Evolutionary conservation across 2,329 filamentous ascomycete genomes (phyloP), one percentile per base, ranked within the genome.

Genomic region (Berkeleyomyces basicola): DNA sequence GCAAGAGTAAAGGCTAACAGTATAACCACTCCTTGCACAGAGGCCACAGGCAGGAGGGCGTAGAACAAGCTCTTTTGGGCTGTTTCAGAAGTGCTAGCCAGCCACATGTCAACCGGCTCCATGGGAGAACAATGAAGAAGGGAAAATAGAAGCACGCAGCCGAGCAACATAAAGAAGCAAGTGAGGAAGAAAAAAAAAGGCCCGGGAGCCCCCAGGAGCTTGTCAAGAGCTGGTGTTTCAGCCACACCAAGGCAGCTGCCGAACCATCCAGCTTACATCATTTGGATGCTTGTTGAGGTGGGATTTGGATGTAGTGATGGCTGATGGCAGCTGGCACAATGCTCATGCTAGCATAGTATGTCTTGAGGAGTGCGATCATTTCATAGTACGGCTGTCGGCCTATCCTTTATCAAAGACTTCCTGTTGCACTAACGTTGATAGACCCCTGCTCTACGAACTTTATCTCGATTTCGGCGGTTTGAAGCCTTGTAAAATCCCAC

Each of bases 91-190:
- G n/a, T 55, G 11, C 51, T 55, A 14, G 51, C 33, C 33, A 5
- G 51, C 51, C 51, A 55, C 51, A 55, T 55, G 51, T 55, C 51
- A 55, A 55, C 33, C 6, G n/a, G 14, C 51, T 37, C 33, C 3
- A 55, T 37, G 51, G 51, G n/a, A 55, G 51, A 55, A 55, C 51
- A 55, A 55, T n/a, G 51, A 23, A 39, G 51, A 39, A 55, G 51
- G 6, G 39, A 14, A 39, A 55, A 55, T 37, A 39, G 51, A 53
- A 53, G 23, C 23, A 43, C 43, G 16, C 43, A 37, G 49, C 23
- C 31, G 42, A 43, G n/a, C 5, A 43, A 11, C 10, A 43, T 11
- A 43, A 14, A 11, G n/a, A 51, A 51, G 47, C 10, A 10, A 53
- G 49, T 9, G 37, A 53, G n/a, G n/a, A 14, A 36, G 37, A 36